These are phyloP conservation scores for Anthracocystis setariae DNA, from an alignment of 1,284 basidiomycete genomes.

Conservation along the genomic window DNA sequence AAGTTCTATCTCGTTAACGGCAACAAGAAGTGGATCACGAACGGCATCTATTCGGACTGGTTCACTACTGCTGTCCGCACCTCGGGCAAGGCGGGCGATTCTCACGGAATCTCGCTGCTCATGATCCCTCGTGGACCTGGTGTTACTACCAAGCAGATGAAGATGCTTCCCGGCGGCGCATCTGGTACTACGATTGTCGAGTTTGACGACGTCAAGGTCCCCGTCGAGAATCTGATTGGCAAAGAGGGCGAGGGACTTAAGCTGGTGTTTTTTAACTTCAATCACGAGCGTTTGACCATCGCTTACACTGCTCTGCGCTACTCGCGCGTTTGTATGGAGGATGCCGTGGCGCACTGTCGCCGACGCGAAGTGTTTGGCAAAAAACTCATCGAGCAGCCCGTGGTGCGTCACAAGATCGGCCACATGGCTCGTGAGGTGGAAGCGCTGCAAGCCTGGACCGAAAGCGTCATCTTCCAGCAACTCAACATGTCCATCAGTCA, in stretches of 20 bases:
- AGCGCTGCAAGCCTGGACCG: slow-evolving; percentile 57
- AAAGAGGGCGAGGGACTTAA: slow-evolving; percentile 57
- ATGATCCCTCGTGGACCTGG: slow-evolving; percentile 60
- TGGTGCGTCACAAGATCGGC: slow-evolving; percentile 60
- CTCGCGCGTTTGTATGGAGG: slow-evolving; percentile 54
- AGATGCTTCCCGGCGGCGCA: slow-evolving; percentile 61
- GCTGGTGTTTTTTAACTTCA: slow-evolving; percentile 53
- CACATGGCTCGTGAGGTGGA: slow-evolving; percentile 61
- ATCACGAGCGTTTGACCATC: slow-evolving; percentile 57
- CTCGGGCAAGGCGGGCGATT: slow-evolving; percentile 67
- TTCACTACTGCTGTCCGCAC: slow-evolving; percentile 68
- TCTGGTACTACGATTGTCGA: slow-evolving; percentile 67
- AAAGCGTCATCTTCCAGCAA: slow-evolving; percentile 53
- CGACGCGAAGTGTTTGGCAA: slow-evolving; percentile 57
- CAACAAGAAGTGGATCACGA: slow-evolving; percentile 68
- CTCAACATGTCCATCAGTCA: slow-evolving; percentile 43
- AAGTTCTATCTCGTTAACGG: slow-evolving; percentile 69
- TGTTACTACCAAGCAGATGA: slow-evolving; percentile 62
- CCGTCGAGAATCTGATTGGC: slow-evolving; percentile 67
- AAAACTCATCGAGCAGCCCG: slow-evolving; percentile 60
- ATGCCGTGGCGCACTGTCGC: slow-evolving; percentile 47
- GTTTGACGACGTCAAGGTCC: slow-evolving; percentile 66
- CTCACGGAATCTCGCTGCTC: slow-evolving; percentile 66
- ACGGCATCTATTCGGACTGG: slow-evolving; percentile 64
- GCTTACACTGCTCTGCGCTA: slow-evolving; percentile 52